A percentile compares a stretch with the other conserved stretches of the same genome.
Conservation (phyloP, 2,329 filamentous ascomycete genomes). For the Aspergillus puulaauensis region DNA sequence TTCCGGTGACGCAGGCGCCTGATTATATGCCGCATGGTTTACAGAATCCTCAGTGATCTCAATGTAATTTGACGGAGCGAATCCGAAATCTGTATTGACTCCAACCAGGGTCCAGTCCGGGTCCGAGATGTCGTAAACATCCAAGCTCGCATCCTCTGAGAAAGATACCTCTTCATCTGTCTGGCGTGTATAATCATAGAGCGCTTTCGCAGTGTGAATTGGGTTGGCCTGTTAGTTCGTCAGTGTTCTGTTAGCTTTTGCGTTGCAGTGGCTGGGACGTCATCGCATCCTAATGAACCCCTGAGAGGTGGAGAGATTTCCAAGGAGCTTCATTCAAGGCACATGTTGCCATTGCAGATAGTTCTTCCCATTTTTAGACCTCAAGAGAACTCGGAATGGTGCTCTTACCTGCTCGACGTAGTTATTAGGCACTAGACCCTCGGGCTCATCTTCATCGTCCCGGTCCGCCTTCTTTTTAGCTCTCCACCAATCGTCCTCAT, state of each 20-base stretch:
- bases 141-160: conserved; percentile 77
- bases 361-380: neutral
- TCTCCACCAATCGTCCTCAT: conserved; percentile 88
- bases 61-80: conserved; percentile 95
- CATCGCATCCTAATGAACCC: conserved; percentile 15
- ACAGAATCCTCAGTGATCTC: conserved; percentile 57
- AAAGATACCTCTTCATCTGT: conserved; percentile 98
- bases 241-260: conserved; percentile 8
- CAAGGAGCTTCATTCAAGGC: neutral
- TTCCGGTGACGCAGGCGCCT: conserved; percentile 27
- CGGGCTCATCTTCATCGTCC: conserved; percentile 87
- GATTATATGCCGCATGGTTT: conserved; percentile 46
- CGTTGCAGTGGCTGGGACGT: neutral
- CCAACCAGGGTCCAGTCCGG: conserved; percentile 96
- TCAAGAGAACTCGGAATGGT: neutral
- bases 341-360: neutral
- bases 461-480: conserved; percentile 83
- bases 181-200: conserved; percentile 97
- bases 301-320: conserved; percentile 12
- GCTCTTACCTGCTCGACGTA: conserved; percentile 84
- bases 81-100: conserved; percentile 80
- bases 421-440: conserved; percentile 88
- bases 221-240: conserved; percentile 58
- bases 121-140: conserved; percentile 87
- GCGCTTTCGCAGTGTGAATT: conserved; percentile 72